Base-by-base conservation (phyloP, 2,329 filamentous ascomycete genomes). In the Aspergillus nomiae region DNA sequence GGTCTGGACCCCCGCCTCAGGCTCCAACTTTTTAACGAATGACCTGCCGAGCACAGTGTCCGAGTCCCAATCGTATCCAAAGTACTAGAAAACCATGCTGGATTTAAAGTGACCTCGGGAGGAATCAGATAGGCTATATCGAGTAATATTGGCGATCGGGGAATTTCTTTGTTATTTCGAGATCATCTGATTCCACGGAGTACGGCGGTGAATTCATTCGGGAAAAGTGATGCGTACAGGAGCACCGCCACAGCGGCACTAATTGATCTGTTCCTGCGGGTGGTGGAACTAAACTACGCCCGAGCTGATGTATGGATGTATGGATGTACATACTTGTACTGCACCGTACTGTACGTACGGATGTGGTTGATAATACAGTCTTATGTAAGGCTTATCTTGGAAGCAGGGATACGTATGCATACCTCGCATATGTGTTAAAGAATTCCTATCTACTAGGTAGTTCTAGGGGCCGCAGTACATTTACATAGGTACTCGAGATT, bases 241-340 rank as follows among this genome's bases (percentile, higher is more conserved):
- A 36, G 30, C 56, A 58, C 56, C 56, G 56, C 56, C 56, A 58
- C 56, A 58, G 43, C 28, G 19, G n/a, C 28, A 21, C 43, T 58
- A 46, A 50, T 58, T 58, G 56, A 58, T 58, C 56, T 43, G 55
- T 57, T 45, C 55, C 56, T 50, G 56, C 51, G 32, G 51, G 36
- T 55, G 14, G 51, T 58, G 28, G 56, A 58, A 45, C 54, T 43
- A 21, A 55, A 30, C 32, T 55, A 19, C 26, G 48, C 50, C 50
- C 14, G 28, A 34, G 50, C 50, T 30, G 30, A 53, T 34, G 21
- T 12, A 11, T 36, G 11, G n/a, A 21, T 28, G 6, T 19, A 30
- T 6, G 19, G 24, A 36, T 11, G 4, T 53, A 53, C 12, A 19
- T 30, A 54, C 51, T n/a, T 19, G 32, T 54, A 28, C 26, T 50